Percentiles rank a stretch among this genome's conserved stretches.
Evolutionary conservation across 371 early-diverging fungal genomes (phyloP).

Genomic region (Circinella minor): DNA sequence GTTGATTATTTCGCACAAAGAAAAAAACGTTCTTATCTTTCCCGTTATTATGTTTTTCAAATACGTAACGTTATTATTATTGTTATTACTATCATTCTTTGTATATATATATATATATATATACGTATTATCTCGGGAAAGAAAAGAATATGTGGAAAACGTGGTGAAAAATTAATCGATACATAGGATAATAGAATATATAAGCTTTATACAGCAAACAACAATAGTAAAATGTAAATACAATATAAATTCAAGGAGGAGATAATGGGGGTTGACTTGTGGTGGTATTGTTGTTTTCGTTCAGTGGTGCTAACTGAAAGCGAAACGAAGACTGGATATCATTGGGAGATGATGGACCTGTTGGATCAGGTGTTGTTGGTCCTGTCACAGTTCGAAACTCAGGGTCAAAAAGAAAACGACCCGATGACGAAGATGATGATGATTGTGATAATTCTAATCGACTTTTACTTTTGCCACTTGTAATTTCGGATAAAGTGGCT

Average conservation of each 20-base stretch:
- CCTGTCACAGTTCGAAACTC: background rate
- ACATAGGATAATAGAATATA: background rate
- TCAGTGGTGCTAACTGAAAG: constrained; percentile 2
- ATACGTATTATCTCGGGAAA: background rate
- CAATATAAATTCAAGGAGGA: background rate
- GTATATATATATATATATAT: too few relatives aligned
- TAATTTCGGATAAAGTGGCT: background rate
- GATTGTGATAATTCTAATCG: background rate
- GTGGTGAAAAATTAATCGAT: background rate
- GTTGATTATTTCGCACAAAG: background rate
- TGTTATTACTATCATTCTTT: too few relatives aligned
- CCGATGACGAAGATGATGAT: too few relatives aligned
- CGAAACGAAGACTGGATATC: background rate
- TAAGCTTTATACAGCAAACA: too few relatives aligned
- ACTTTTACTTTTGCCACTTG: background rate
- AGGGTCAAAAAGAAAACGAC: background rate
- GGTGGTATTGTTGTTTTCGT: constrained; percentile 2
- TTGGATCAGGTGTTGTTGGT: background rate
- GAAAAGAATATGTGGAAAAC: background rate
- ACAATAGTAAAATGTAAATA: too few relatives aligned
- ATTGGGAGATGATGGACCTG: background rate
- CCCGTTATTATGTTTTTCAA: background rate
- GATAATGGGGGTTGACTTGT: background rate
- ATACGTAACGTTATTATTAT: background rate
- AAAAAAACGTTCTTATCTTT: background rate